A percentile compares a stretch with the other conserved stretches of the same genome.
Evolutionary conservation across 768 basidiomycete species (phyloP).

Genomic region (Suillus bovinus): DNA sequence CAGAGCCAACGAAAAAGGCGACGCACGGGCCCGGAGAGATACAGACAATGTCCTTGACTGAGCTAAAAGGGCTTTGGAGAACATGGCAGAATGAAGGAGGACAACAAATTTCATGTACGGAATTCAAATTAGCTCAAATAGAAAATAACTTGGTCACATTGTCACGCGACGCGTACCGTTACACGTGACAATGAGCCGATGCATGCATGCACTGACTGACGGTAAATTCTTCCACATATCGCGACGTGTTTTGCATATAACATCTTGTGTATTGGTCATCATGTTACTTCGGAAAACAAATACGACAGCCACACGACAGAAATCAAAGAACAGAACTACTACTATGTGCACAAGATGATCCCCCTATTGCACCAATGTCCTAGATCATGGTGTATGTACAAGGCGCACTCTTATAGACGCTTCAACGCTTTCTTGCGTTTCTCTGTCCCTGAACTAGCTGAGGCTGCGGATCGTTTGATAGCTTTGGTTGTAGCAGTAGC

Average conservation of each 20-base stretch:
- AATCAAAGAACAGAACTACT: not conserved
- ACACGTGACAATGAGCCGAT: constrained; percentile 15
- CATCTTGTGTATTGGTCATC: not conserved
- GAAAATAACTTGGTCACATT: constrained; percentile 2
- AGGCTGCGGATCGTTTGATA: constrained; percentile 63
- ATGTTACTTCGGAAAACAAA: constrained; percentile 4
- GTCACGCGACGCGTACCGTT: constrained; percentile 19
- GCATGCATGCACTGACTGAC: too few species aligned
- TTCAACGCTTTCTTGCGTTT: constrained; percentile 91
- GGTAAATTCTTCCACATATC: too few species aligned
- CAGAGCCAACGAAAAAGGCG: constrained; percentile 18
- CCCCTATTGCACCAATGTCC: not conserved
- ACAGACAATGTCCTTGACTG: constrained; percentile 17
- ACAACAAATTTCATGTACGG: not conserved
- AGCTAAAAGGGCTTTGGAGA: constrained; percentile 23
- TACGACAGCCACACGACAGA: constrained; percentile 1
- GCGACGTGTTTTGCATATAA: not conserved
- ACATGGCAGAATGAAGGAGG: constrained; percentile 15
- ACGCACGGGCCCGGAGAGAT: constrained; percentile 9
- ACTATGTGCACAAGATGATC: not conserved
- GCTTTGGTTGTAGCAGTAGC: constrained; percentile 51
- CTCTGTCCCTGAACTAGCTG: constrained; percentile 60
- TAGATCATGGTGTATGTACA: constrained; percentile 11
- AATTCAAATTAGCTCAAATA: not conserved
- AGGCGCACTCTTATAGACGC: constrained; percentile 48